These are phyloP conservation scores for Eurotiales sp. DNA, from an alignment of 2,329 filamentous ascomycete species.

Conservation along the genomic window DNA sequence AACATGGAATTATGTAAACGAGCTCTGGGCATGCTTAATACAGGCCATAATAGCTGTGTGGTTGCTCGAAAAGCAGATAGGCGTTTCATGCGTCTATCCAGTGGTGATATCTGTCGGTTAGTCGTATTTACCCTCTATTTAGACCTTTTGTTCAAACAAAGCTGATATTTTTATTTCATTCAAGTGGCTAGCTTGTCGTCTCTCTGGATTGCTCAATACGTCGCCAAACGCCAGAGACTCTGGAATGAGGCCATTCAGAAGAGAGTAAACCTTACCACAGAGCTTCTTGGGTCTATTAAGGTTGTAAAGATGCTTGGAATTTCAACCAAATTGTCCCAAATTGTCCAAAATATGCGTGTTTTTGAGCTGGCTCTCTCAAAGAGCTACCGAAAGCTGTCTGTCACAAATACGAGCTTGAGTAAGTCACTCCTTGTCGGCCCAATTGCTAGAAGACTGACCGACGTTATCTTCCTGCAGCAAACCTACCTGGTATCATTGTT, in stretches of 20 bases:
- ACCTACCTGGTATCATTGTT: constrained; percentile 3
- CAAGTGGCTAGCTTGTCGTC: constrained; percentile 15
- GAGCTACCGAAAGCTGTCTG: constrained; percentile 6
- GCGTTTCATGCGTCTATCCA: constrained; percentile 29
- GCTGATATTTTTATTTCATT: constrained; percentile 13
- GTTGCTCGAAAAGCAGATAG: constrained; percentile 28
- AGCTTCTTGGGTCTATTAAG: constrained; percentile 39
- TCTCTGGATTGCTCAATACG: constrained; percentile 10
- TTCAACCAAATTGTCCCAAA: not conserved
- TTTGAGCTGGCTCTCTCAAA: constrained; percentile 9
- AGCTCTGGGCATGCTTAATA: constrained; percentile 32
- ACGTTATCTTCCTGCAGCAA: constrained; percentile 4
- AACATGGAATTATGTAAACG: constrained; percentile 16
- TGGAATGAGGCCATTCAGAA: constrained; percentile 44
- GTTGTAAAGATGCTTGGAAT: constrained; percentile 40
- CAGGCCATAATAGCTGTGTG: constrained; percentile 34
- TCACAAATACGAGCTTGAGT: constrained; percentile 7
- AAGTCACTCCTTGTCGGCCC: no score
- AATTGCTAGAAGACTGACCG: no score
- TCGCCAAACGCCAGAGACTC: constrained; percentile 25
- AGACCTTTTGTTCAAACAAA: constrained; percentile 11
- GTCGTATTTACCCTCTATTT: constrained; percentile 7
- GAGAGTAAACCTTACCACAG: constrained; percentile 39
- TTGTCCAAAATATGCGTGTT: constrained; percentile 1
- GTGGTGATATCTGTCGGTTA: constrained; percentile 28